Evolutionary conservation across 2,329 filamentous ascomycete species (phyloP), one percentile per base, ranked within the genome.

Genomic region (Ceratocystis cubensis): DNA sequence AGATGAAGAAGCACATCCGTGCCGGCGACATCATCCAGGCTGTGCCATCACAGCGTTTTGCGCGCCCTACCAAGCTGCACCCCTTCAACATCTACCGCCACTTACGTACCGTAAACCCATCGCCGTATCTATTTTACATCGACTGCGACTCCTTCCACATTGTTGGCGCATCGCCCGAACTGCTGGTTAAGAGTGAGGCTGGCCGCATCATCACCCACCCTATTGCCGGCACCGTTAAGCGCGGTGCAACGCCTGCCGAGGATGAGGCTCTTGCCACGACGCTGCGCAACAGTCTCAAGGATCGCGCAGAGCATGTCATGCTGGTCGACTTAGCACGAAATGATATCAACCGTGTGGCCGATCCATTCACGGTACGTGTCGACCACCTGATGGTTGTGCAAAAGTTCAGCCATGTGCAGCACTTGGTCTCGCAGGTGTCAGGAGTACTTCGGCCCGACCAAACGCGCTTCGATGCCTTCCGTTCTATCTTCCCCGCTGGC

Each of bases 31-130:
- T 99, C 74, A 97, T 99, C 77, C 94, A 99, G 76, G 91, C 91
- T 0, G 94, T 99, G 17, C 94, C 94, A 1, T 96, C 91, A 53
- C 94, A 99, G 77, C 86, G 94, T 64, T 89, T 97, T 73, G 87
- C 92, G 6, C 84, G 93, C 33, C 92, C 92, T 15, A 99, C 94
- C 2, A 86, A 84, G 66, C 80, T 99, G 56, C 94, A 99, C 75
- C 93, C 94, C 0, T 99, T 97, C 82, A 99, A 97, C 79, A 89
- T 99, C 72, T 99, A 97, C 81, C 86, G 93, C 65, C 91, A 96
- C 75, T 82, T 99, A 46, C 89, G 94, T 69, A 96, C 91, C n/a
- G 89, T 97, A 73, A 99, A 99, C 75, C 94, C 94, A 0, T 96
- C 91, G 7, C 94, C 94, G 0, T 99, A 99, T 76, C 85, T 99